Evolutionary conservation across 805 yeast species (phyloP).

Genomic region (Candida andamanensis): DNA sequence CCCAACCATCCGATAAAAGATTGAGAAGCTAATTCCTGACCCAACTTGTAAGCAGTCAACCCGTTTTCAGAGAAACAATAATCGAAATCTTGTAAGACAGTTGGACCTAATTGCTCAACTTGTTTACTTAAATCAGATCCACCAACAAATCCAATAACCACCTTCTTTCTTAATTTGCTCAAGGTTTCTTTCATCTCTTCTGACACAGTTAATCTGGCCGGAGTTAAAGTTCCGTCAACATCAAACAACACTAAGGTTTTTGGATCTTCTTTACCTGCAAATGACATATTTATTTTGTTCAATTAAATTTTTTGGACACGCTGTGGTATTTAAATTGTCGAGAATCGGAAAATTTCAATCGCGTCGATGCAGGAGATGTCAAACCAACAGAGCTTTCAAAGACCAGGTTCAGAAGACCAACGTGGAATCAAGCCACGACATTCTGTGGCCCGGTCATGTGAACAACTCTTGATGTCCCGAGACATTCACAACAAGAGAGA

Average conservation of each 20-base stretch:
- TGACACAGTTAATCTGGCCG: slow-evolving; percentile 80
- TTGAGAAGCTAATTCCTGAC: slow-evolving; percentile 85
- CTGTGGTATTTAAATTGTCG: too few relatives aligned
- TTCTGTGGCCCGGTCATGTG: too few relatives aligned
- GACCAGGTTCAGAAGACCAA: too few relatives aligned
- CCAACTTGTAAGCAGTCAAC: slow-evolving; percentile 91
- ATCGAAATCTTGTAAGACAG: slow-evolving; percentile 76
- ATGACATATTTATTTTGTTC: slow-evolving; percentile 55
- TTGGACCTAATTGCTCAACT: slow-evolving; percentile 88
- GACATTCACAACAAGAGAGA: too few relatives aligned
- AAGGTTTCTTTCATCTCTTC: slow-evolving; percentile 74
- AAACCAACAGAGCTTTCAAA: too few relatives aligned
- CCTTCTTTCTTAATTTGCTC: slow-evolving; percentile 78
- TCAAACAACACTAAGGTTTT: slow-evolving; percentile 89
- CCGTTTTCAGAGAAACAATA: slow-evolving; percentile 98
- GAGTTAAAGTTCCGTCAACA: slow-evolving; percentile 97
- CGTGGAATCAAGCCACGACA: too few relatives aligned
- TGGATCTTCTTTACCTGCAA: slow-evolving; percentile 73
- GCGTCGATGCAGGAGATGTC: too few relatives aligned
- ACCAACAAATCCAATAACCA: slow-evolving; percentile 95
- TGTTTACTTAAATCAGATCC: slow-evolving; percentile 94
- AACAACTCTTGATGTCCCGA: too few relatives aligned
- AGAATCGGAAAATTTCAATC: too few relatives aligned
- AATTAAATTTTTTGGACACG: too few relatives aligned
- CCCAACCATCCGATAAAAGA: slow-evolving; percentile 95